Percentiles rank a stretch among this genome's conserved stretches.
Conservation (phyloP, 2,329 filamentous ascomycete genomes). For the Hypoxylon sp. region DNA sequence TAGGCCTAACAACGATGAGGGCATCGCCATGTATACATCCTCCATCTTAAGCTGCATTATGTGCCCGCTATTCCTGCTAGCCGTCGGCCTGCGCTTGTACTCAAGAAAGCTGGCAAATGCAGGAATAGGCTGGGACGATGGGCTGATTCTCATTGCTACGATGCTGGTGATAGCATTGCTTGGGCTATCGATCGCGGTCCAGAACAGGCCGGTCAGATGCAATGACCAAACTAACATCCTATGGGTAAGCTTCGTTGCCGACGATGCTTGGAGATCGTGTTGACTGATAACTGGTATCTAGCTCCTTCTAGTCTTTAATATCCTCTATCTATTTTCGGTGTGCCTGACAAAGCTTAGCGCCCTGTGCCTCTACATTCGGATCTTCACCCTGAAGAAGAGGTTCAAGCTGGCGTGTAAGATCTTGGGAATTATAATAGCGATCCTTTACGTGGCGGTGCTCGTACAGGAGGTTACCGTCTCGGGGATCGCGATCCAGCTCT, state of each 20-base stretch:
- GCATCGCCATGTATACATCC: background rate
- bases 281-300: too few species aligned
- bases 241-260: too few species aligned
- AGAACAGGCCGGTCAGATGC: background rate
- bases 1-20: background rate
- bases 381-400: slow-evolving; percentile 38
- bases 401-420: slow-evolving; percentile 13
- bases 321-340: slow-evolving; percentile 44
- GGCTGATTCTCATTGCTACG: slow-evolving; percentile 22
- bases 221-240: too few species aligned
- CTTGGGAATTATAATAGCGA: slow-evolving; percentile 36
- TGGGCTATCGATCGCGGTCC: slow-evolving; percentile 18
- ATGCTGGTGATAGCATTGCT: slow-evolving; percentile 9
- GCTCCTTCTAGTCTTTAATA: slow-evolving; percentile 45
- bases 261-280: background rate
- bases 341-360: slow-evolving; percentile 48
- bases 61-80: slow-evolving; percentile 6
- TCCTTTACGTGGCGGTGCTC: slow-evolving; percentile 31
- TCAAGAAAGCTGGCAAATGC: slow-evolving; percentile 24
- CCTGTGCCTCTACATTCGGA: slow-evolving; percentile 46
- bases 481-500: slow-evolving; percentile 35
- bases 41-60: slow-evolving; percentile 1
- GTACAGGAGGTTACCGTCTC: slow-evolving; percentile 33
- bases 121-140: slow-evolving; percentile 35
- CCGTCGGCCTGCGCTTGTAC: slow-evolving; percentile 28